Evolutionary conservation across 495 filamentous ascomycete genomes (phyloP), one percentile per base, ranked within the genome.

Genomic region (Annulohypoxylon moriforme): DNA sequence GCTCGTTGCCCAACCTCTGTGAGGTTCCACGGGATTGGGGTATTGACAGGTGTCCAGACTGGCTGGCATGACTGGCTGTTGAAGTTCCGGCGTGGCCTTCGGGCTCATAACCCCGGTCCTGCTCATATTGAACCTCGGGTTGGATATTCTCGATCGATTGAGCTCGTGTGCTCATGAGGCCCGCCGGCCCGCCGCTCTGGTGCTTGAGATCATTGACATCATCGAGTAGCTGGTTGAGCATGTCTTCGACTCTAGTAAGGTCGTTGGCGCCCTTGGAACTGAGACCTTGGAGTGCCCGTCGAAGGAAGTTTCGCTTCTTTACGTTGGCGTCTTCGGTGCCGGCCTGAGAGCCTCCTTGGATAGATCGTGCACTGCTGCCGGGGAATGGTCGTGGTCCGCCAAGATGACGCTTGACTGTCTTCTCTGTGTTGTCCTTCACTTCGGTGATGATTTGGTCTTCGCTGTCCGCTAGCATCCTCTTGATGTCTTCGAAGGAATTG

Each of bases 401-500:
- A 65, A 98, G 87, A 42, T 92, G 88, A 68, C 90, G 92, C 68
- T 95, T 90, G 38, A 93, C 87, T 5, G 91, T 91, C 68, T 91
- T 89, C 55, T 98, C 94, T 25, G 95, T 94, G 75, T 94, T 92
- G 70, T 91, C 90, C 73, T 96, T 92, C 56, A 91, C 93, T 50
- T 91, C 87, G 36, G 91, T 90, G 78, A 97, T 91, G 68, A 97
- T 89, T 49, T 92, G 83, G 33, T 91, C 91, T 75, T 97, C 93
- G 49, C 94, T 94, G 46, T 95, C 91, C 1, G 89, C 90, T 46
- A 99, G 88, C 77, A 95, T 91, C 72, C 89, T 91, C 86, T 96
- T 98, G 89, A 99, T 92, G 70, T 97, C 94, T 73, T 98, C 94
- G 76, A 98, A 97, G 11, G 92, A 95, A 68, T 92, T 97, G 64